Evolutionary conservation across 176 grass and related monocot genomes (phyloP).

Genomic region (Oryza coarctata): DNA sequence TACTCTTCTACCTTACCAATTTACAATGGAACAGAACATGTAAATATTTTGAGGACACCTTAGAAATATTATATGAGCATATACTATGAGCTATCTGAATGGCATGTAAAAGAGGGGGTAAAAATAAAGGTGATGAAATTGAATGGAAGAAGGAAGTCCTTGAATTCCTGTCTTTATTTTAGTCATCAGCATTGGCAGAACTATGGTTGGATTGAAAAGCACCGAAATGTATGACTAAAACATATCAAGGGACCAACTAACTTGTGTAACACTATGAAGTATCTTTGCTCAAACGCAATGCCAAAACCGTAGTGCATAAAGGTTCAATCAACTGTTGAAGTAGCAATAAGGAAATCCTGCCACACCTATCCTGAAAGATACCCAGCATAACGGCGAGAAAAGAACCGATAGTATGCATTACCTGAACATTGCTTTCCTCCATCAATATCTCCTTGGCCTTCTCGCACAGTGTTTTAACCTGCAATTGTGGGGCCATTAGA

Average conservation of each 20-base stretch:
- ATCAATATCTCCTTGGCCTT: conserved; percentile 98
- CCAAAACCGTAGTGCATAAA: not conserved
- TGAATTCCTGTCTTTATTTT: conserved; percentile 6
- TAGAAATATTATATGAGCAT: not conserved
- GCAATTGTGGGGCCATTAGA: conserved; percentile 14
- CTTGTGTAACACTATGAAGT: not conserved
- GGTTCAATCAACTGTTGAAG: conserved; percentile 2
- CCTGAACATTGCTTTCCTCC: conserved; percentile 98
- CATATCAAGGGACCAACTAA: not conserved
- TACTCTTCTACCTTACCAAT: not conserved
- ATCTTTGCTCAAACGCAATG: not conserved
- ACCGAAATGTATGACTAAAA: conserved; percentile 5
- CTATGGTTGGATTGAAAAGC: not conserved
- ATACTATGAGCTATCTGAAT: not conserved
- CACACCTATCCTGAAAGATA: conserved; percentile 1
- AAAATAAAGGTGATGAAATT: not conserved
- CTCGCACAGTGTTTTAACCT: conserved; percentile 88
- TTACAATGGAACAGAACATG: not conserved
- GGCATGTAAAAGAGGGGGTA: not conserved
- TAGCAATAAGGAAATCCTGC: not conserved
- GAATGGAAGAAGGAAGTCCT: not conserved
- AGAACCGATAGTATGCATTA: conserved; percentile 32
- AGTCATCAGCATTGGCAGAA: not conserved
- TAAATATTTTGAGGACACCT: not conserved
- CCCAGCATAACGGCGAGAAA: not conserved